A percentile compares a stretch with the other conserved stretches of the same genome.
Conservation (phyloP, 2,329 filamentous ascomycete genomes). For the Cladosporium sphaerospermum region DNA sequence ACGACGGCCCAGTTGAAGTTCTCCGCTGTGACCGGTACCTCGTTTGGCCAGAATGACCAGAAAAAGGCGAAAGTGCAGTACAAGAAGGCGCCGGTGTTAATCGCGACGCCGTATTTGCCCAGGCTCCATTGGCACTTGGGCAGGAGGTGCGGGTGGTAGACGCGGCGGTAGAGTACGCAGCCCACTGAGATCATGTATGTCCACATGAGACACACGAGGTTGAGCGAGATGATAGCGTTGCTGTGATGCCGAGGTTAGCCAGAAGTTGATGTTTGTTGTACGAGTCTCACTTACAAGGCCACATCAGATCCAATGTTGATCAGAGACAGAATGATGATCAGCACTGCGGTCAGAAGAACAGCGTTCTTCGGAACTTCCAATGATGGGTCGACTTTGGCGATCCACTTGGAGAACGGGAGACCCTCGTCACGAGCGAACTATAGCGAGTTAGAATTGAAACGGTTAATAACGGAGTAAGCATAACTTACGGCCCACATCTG, state of each 20-base stretch:
- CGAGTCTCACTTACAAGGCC: slow-evolving; percentile 26
- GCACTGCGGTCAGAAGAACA: slow-evolving; percentile 18
- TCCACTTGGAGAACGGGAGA: slow-evolving; percentile 19
- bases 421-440: slow-evolving; percentile 33
- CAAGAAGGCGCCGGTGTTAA: slow-evolving; percentile 33
- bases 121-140: slow-evolving; percentile 35
- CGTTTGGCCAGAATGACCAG: slow-evolving; percentile 36
- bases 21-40: slow-evolving; percentile 26
- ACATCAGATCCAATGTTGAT: slow-evolving; percentile 23
- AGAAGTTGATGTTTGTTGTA: neutral
- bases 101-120: slow-evolving; percentile 31
- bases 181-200: slow-evolving; percentile 38
- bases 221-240: slow-evolving; percentile 36
- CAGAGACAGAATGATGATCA: slow-evolving; percentile 22
- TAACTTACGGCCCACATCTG: slow-evolving; percentile 9
- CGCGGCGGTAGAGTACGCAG: slow-evolving; percentile 35
- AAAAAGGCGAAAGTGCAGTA: slow-evolving; percentile 35
- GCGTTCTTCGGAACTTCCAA: slow-evolving; percentile 25
- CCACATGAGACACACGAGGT: slow-evolving; percentile 33
- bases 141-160: slow-evolving; percentile 33
- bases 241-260: slow-evolving; percentile 8
- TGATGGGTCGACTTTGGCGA: slow-evolving; percentile 19
- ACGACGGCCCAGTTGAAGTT: slow-evolving; percentile 48
- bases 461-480: slow-evolving; percentile 44
- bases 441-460: neutral